These are phyloP conservation scores for Parietaria judaica DNA, from an alignment of 306 rosid genomes.

Conservation along the genomic window DNA sequence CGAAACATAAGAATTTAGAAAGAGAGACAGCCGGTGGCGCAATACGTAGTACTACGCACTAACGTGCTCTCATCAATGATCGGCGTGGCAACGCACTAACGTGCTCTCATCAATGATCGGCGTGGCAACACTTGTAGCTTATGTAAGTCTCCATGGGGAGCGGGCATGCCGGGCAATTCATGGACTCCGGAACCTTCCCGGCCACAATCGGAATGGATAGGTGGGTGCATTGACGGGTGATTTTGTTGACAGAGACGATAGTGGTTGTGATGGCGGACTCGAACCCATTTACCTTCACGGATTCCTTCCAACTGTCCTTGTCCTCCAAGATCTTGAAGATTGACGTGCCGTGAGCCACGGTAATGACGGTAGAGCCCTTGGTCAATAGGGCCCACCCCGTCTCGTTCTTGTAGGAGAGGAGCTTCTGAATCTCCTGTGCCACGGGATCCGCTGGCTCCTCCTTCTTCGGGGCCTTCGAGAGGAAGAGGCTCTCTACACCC, in stretches of 20 bases:
- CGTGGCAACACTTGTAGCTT: constrained; percentile 47
- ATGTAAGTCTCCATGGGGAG: constrained; percentile 39
- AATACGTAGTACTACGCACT: not conserved
- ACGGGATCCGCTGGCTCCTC: not conserved
- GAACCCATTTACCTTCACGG: constrained; percentile 14
- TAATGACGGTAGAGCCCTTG: constrained; percentile 23
- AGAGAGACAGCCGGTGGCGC: constrained; percentile 4
- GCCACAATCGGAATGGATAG: constrained; percentile 21
- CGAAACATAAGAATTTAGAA: not conserved
- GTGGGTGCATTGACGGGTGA: constrained; percentile 13
- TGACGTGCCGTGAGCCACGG: constrained; percentile 25
- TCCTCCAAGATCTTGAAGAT: constrained; percentile 25
- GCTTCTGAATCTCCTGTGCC: constrained; percentile 32
- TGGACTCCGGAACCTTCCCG: constrained; percentile 32
- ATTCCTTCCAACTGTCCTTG: constrained; percentile 29
- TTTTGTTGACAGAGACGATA: not conserved
- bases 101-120: not conserved
- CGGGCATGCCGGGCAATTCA: constrained; percentile 43
- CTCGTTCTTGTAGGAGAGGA: constrained; percentile 47
- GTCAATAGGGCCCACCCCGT: constrained; percentile 37
- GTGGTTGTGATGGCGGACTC: constrained; percentile 11
- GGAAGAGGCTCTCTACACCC: constrained; percentile 30
- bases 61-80: not conserved
- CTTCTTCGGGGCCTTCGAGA: constrained; percentile 18
- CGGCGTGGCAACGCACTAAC: not conserved